Evolutionary conservation across 73 alveolate genomes (phyloP), one percentile per base, ranked within the genome.

Genomic region (Vitrella brassicaformis): DNA sequence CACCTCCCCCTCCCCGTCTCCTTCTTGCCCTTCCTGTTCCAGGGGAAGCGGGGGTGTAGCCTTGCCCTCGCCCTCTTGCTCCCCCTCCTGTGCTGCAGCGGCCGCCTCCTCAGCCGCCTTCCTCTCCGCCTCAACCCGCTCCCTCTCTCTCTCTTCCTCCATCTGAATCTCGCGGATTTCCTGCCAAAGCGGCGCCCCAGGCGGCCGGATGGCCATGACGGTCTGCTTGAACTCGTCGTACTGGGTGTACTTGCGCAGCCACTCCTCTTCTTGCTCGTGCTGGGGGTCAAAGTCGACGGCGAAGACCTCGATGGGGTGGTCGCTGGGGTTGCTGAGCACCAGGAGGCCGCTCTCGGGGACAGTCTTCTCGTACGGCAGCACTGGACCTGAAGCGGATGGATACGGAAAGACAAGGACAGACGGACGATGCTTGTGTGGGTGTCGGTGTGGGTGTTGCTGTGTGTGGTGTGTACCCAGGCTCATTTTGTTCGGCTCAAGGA

Each of bases 291-390:
- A 84, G 70, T 88, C 94, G 66, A 84, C 80, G n/a, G 88, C 71
- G 77, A 81, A 84, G 8, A 88, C 94, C 85, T 88, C 94, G 32
- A 88, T 84, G 81, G 87, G 68, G 19, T 87, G 80, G 66, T 80
- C 89, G 47, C 85, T 88, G 71, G 94, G 94, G 71, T 88, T 88
- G 75, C 73, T 75, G 46, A 84, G 74, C 14, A 8, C 56, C 67
- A 75, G 45, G 39, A 46, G 29, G 66, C 45, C 64, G 71, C 45
- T 71, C 80, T 88, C 91, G 65, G 68, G 71, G 78, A 79, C 85
- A 0, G 89, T 86, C 82, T 80, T 83, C 75, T 76, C 81, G 76
- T 86, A 86, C 47, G 94, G 94, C 75, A 88, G 82, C 66, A 88
- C 86, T 1, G 94, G 94, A 8, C 94, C 94, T 71, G 84, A 72